Base-by-base conservation (phyloP, 257 asterid genomes). In the Eustoma russellianum region DNA sequence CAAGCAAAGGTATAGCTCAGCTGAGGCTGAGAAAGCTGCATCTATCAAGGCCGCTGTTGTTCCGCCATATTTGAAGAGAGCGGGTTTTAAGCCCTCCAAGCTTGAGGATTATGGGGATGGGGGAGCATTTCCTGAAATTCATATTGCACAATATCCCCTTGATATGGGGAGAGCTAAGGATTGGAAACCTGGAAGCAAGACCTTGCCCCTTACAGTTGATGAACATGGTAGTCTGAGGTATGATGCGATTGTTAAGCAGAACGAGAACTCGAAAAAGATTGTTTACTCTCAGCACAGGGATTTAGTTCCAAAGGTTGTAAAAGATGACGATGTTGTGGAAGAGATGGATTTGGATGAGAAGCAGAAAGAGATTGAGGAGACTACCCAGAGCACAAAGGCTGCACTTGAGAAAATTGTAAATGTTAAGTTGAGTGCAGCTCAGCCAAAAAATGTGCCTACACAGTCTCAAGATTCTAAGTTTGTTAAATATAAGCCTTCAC, bases 401-500 rank as follows among this genome's bases (percentile, higher is more conserved):
- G 96, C 97, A 1, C 80, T 87, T 41, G 97, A 91, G 76, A 88
- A 84, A 76, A 91, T 91, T 66, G 97, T 91, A 3, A 84, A 84
- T 43, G 94, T 87, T 55, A 71, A 96, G 67, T 63, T 84, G 81
- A 87, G 95, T 75, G 97, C 93, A 28, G 98, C 97, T 2, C 97
- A 91, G 70, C 98, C 95, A 0, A 91, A 87, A 57, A 91, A 84
- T 63, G 95, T 87, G 59, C 86, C 94, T 4, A 63, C 80, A 1
- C 84, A 73, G n/a, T 82, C 97, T 17, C 66, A 79, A 0, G 97
- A 83, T 46, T 87, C 95, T 1, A 84, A 87, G 66, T 91, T 84
- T 67, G 88, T 87, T 28, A 91, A 91, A 80, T 91, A 87, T 73
- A 91, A 91, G 71, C 97, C 98, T 13, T 91, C 95, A n/a, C n/a